phyloP scores from a whole-genome alignment of 371 early-diverging fungal genomes.

The Haplosporangium sp. region DNA sequence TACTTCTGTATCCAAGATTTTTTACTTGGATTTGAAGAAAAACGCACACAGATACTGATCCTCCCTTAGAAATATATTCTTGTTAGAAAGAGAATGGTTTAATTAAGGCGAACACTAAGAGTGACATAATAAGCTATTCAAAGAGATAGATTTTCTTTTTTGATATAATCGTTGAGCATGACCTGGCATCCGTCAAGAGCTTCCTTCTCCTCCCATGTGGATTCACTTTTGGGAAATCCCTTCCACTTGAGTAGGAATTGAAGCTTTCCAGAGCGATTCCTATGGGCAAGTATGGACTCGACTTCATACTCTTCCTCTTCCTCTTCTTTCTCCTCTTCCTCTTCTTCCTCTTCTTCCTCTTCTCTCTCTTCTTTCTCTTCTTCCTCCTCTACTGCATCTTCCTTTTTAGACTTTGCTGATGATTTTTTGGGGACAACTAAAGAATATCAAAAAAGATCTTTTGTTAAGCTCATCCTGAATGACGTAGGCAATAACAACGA shows the following conservation, averaged over 20 bases:
- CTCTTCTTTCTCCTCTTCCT: conserved; percentile 11
- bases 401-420: too few species aligned
- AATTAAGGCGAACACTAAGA: too few species aligned
- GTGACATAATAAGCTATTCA: not conserved
- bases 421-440: not conserved
- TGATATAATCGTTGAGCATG: conserved; percentile 9
- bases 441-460: not conserved
- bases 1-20: conserved; percentile 41
- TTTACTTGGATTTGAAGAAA: conserved; percentile 27
- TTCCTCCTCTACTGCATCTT: not conserved
- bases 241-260: conserved; percentile 23
- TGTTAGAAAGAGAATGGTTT: not conserved
- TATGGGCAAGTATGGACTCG: conserved; percentile 22
- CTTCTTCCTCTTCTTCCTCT: conserved; percentile 4
- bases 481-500: too few species aligned
- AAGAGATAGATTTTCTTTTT: conserved; percentile 4
- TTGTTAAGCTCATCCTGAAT: not conserved
- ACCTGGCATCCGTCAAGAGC: conserved; percentile 17
- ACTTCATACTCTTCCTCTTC: conserved; percentile 26
- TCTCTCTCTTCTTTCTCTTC: not conserved
- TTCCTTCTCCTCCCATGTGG: conserved; percentile 13
- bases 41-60: conserved; percentile 50
- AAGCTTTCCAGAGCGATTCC: not conserved
- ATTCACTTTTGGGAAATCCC: conserved; percentile 7
- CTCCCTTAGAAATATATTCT: conserved; percentile 4